A percentile compares a stretch with the other conserved stretches of the same genome.
Conservation (phyloP, 1,284 basidiomycete genomes). For the Tylopilus sp. region DNA sequence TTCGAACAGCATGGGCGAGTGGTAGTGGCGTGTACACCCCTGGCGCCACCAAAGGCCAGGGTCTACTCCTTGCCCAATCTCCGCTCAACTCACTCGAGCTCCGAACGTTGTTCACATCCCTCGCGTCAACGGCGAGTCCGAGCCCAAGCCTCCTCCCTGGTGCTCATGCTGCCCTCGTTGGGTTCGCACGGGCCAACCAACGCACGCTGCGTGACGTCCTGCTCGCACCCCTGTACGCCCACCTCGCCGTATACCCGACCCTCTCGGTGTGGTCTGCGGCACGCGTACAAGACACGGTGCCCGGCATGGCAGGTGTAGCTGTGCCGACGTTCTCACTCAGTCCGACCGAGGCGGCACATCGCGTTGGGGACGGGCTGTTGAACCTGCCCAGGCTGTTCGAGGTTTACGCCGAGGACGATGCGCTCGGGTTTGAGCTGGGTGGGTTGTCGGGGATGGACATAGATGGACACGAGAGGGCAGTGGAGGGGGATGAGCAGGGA, state of each 20-base stretch:
- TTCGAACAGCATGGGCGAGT: constrained; percentile 62
- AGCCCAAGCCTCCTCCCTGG: constrained; percentile 59
- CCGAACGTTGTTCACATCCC: constrained; percentile 69
- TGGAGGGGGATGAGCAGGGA: constrained; percentile 23
- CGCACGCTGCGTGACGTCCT: constrained; percentile 84
- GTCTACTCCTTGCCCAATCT: constrained; percentile 82
- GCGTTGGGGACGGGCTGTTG: constrained; percentile 91
- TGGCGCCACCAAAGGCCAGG: constrained; percentile 75
- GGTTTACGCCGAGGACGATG: constrained; percentile 93
- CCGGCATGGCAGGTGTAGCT: constrained; percentile 54
- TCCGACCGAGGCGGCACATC: constrained; percentile 89
- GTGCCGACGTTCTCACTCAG: constrained; percentile 96
- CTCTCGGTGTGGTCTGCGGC: constrained; percentile 75
- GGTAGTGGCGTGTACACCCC: constrained; percentile 70
- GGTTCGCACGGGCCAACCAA: constrained; percentile 83
- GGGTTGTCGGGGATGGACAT: constrained; percentile 33
- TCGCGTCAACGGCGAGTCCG: constrained; percentile 46
- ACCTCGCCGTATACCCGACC: constrained; percentile 79
- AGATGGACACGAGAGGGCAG: neutral
- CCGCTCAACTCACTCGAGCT: constrained; percentile 85
- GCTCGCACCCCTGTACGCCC: constrained; percentile 84
- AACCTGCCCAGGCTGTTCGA: constrained; percentile 96
- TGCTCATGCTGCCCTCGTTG: constrained; percentile 69
- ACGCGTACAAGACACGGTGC: constrained; percentile 51
- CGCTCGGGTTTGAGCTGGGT: constrained; percentile 87